phyloP scores from a whole-genome alignment of 768 basidiomycete genomes.

The Boletales sp. region DNA sequence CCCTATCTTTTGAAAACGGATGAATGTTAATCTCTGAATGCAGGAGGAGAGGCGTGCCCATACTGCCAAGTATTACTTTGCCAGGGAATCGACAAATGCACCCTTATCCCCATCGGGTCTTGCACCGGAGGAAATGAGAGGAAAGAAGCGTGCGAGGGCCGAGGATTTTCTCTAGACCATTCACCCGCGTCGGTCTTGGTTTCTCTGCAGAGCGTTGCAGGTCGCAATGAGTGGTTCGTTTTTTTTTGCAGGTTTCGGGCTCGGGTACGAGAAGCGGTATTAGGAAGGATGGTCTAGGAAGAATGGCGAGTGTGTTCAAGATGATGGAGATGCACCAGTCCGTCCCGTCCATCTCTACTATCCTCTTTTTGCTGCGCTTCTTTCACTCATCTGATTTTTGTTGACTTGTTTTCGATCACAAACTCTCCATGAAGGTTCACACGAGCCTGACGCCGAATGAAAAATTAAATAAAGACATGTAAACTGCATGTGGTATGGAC shows the following conservation, averaged over 20 bases:
- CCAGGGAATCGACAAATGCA: constrained; percentile 37
- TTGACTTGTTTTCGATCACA: constrained; percentile 11
- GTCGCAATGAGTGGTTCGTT: constrained; percentile 29
- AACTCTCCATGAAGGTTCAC: constrained; percentile 4
- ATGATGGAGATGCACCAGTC: constrained; percentile 32
- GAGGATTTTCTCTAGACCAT: constrained; percentile 70
- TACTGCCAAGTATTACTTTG: constrained; percentile 57
- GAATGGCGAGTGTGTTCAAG: background rate
- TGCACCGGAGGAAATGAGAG: constrained; percentile 57
- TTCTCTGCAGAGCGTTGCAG: constrained; percentile 24
- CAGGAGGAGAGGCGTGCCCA: constrained; percentile 80
- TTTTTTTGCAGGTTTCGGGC: constrained; percentile 29
- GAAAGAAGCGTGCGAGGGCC: constrained; percentile 82
- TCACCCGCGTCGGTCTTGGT: constrained; percentile 26
- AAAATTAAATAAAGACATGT: constrained; percentile 8
- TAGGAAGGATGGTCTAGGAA: background rate
- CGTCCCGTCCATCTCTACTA: constrained; percentile 33
- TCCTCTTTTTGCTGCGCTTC: constrained; percentile 17
- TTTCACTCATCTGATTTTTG: constrained; percentile 27
- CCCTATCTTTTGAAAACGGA: background rate
- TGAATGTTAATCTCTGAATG: background rate
- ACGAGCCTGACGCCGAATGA: constrained; percentile 7
- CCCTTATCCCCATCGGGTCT: constrained; percentile 20
- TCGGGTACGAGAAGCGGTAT: constrained; percentile 13
- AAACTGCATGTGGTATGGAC: constrained; percentile 27